phyloP scores from a whole-genome alignment of 2,329 filamentous ascomycete species.

The Colletotrichum magnum region DNA sequence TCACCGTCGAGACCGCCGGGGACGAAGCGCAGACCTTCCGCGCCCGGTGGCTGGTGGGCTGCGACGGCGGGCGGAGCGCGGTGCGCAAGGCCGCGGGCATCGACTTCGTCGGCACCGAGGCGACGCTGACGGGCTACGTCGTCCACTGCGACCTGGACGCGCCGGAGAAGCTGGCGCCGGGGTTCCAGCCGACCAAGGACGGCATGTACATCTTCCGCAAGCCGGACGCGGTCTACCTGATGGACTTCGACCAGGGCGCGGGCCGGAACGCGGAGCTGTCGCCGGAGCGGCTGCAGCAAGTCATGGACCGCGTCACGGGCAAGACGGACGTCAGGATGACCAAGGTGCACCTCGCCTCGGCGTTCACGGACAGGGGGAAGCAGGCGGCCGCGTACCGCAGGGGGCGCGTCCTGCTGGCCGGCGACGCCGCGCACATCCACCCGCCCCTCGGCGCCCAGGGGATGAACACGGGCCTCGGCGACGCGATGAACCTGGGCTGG shows the following conservation, averaged over 20 bases:
- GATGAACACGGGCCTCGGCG: conserved; percentile 65
- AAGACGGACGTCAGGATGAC: conserved; percentile 44
- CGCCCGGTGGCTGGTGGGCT: conserved; percentile 56
- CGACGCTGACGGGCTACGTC: conserved; percentile 53
- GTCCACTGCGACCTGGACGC: conserved; percentile 51
- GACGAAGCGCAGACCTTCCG: conserved; percentile 40
- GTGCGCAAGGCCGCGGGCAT: conserved; percentile 56
- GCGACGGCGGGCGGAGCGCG: conserved; percentile 57
- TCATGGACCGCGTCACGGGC: conserved; percentile 44
- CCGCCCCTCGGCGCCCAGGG: conserved; percentile 63
- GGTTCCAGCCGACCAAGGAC: conserved; percentile 44
- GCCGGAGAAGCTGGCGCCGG: conserved; percentile 45
- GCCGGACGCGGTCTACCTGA: conserved; percentile 38
- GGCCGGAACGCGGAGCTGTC: conserved; percentile 41
- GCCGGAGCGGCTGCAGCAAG: conserved; percentile 43
- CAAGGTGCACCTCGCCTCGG: conserved; percentile 43
- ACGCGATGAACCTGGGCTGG: conserved; percentile 65
- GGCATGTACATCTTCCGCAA: conserved; percentile 47
- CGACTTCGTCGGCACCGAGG: conserved; percentile 52
- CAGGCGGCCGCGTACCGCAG: conserved; percentile 67
- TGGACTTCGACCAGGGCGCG: conserved; percentile 44
- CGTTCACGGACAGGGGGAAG: conserved; percentile 40
- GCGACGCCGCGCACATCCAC: conserved; percentile 66
- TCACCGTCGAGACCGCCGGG: conserved; percentile 43
- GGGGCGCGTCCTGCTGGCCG: conserved; percentile 62